Conservation (phyloP, 2,329 filamentous ascomycete species). For the Xylaria sp. region DNA sequence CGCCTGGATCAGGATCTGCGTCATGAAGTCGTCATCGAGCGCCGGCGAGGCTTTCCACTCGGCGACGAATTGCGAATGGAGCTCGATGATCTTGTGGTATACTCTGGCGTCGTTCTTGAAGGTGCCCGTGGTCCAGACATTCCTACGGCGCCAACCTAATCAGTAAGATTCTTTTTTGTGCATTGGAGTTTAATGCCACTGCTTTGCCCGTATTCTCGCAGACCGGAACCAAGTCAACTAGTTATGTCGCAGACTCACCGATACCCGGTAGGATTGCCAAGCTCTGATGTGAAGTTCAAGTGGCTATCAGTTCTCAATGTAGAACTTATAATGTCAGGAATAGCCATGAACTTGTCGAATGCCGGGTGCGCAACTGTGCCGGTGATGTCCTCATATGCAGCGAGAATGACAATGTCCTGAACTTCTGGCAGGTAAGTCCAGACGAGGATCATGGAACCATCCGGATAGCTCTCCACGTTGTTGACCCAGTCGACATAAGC, state of each 20-base stretch:
- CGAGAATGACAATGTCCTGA: constrained; percentile 7
- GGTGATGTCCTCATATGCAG: constrained; percentile 4
- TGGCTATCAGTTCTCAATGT: constrained; percentile 1
- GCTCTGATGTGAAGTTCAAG: constrained; percentile 1
- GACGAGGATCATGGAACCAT: constrained; percentile 7
- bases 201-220: too few species aligned
- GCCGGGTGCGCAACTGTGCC: background rate
- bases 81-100: background rate
- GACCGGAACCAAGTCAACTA: background rate
- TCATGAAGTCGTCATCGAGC: background rate
- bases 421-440: constrained; percentile 8
- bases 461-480: background rate
- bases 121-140: constrained; percentile 8
- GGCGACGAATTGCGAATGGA: background rate
- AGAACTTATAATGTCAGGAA: background rate
- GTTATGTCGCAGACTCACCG: background rate
- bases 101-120: constrained; percentile 13
- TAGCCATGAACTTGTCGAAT: constrained; percentile 2
- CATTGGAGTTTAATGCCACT: too few species aligned
- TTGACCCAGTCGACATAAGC: constrained; percentile 7
- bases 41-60: background rate
- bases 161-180: background rate
- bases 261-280: constrained; percentile 4
- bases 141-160: background rate
- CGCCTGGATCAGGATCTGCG: background rate